Conservation (phyloP, 176 grass and related monocot species). For the Dactylis glomerata region DNA sequence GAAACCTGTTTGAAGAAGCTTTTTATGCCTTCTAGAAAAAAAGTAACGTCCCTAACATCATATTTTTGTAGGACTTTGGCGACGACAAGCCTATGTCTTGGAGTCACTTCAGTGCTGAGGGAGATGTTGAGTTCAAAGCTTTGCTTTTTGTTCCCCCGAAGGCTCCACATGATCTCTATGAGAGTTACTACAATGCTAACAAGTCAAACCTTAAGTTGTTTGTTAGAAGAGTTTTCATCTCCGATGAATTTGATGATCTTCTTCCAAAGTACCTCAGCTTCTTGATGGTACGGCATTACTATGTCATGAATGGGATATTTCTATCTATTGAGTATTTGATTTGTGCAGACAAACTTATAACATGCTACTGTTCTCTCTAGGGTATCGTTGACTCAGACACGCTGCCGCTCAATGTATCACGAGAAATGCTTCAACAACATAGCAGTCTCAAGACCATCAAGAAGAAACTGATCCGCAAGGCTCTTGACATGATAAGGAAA, state of each 20-base stretch:
- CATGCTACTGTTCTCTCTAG: slow-evolving; percentile 30
- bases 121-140: slow-evolving; percentile 97
- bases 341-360: background rate
- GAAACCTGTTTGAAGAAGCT: background rate
- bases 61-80: slow-evolving; percentile 63
- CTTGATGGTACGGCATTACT: slow-evolving; percentile 61
- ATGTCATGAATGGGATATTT: background rate
- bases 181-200: slow-evolving; percentile 93
- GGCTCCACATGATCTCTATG: slow-evolving; percentile 91
- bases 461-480: slow-evolving; percentile 93
- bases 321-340: background rate
- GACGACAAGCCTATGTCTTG: slow-evolving; percentile 86
- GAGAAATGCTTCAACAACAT: slow-evolving; percentile 99
- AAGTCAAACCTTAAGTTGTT: slow-evolving; percentile 95
- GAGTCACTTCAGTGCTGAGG: slow-evolving; percentile 95
- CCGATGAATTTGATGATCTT: slow-evolving; percentile 96
- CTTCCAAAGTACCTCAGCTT: slow-evolving; percentile 94
- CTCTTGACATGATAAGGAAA: slow-evolving; percentile 96
- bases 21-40: background rate
- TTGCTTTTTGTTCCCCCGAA: slow-evolving; percentile 90
- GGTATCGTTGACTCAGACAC: slow-evolving; percentile 96
- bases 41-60: background rate
- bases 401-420: slow-evolving; percentile 88
- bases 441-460: slow-evolving; percentile 92
- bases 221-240: slow-evolving; percentile 97